These are phyloP conservation scores for Rubia peregrina DNA, from an alignment of 305 asterid genomes.

Conservation along the genomic window DNA sequence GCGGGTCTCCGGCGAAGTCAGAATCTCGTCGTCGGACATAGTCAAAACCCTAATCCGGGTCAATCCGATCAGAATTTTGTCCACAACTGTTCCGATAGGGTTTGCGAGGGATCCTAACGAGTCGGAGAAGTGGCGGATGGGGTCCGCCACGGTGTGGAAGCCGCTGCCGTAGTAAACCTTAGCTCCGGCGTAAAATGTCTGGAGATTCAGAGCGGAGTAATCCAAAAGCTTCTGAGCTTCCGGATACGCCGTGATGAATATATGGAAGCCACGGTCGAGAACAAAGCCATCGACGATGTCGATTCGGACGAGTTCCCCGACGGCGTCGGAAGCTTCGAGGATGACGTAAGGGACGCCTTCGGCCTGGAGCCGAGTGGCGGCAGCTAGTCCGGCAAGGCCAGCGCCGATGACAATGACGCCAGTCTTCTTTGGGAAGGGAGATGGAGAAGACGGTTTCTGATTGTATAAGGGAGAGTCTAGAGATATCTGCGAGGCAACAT, in stretches of 20 bases:
- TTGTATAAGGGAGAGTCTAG: constrained; percentile 32
- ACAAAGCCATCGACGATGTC: constrained; percentile 74
- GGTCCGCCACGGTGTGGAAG: constrained; percentile 83
- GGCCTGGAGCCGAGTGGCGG: constrained; percentile 74
- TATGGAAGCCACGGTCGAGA: constrained; percentile 94
- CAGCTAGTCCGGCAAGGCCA: constrained; percentile 93
- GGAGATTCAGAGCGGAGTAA: constrained; percentile 55
- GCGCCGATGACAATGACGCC: constrained; percentile 79
- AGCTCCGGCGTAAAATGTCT: constrained; percentile 74
- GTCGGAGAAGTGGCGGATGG: constrained; percentile 67
- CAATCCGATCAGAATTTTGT: constrained; percentile 61
- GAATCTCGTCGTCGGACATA: constrained; percentile 46
- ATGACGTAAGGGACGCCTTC: constrained; percentile 62
- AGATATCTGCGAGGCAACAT: constrained; percentile 41
- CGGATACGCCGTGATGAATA: constrained; percentile 88
- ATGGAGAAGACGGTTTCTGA: constrained; percentile 21
- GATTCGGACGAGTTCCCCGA: constrained; percentile 91
- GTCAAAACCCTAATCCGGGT: constrained; percentile 58
- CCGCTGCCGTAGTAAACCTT: constrained; percentile 54
- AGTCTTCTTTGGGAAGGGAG: constrained; percentile 25
- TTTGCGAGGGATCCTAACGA: constrained; percentile 50
- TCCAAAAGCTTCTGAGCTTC: constrained; percentile 67
- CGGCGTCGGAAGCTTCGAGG: constrained; percentile 77
- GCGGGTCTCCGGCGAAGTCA: constrained; percentile 50
- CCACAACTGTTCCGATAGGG: constrained; percentile 68